phyloP scores from a whole-genome alignment of 192 early-diverging fungal genomes.

The Linnemannia hyalina region DNA sequence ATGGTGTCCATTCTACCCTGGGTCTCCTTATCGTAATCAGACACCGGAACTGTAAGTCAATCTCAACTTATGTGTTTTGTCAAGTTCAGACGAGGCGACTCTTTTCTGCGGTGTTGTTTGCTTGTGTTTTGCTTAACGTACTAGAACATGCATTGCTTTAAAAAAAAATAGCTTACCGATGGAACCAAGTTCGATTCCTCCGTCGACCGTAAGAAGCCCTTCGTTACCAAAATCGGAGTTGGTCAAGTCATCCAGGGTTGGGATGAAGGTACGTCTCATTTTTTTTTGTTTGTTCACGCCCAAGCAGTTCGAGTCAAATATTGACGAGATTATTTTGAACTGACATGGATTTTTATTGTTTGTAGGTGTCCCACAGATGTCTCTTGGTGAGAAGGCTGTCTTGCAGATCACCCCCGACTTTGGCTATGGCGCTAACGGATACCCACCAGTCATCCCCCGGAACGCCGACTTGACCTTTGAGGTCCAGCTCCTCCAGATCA shows the following conservation, averaged over 20 bases:
- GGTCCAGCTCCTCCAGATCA: slow-evolving; percentile 77
- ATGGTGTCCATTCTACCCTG: no score
- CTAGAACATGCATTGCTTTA: slow-evolving; percentile 34
- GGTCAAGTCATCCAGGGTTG: slow-evolving; percentile 88
- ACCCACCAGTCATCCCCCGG: slow-evolving; percentile 78
- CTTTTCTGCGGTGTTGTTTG: slow-evolving; percentile 60
- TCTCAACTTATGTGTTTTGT: no score
- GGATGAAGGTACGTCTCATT: slow-evolving; percentile 66
- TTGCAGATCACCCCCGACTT: slow-evolving; percentile 86
- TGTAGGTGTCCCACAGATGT: slow-evolving; percentile 93
- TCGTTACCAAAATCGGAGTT: slow-evolving; percentile 89
- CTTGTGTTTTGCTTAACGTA: slow-evolving; percentile 45
- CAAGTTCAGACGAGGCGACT: no score
- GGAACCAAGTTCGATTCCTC: slow-evolving; percentile 92
- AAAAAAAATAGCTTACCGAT: slow-evolving; percentile 60
- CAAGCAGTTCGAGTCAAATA: no score
- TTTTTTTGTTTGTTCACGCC: slow-evolving; percentile 67
- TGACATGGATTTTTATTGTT: slow-evolving; percentile 54
- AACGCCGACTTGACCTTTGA: slow-evolving; percentile 85
- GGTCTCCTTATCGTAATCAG: background rate
- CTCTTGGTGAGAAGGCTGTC: slow-evolving; percentile 86
- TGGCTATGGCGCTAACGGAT: slow-evolving; percentile 80
- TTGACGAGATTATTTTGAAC: background rate
- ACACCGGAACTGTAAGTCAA: slow-evolving; percentile 46
- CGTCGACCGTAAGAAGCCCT: slow-evolving; percentile 84